Conservation (phyloP, 352 stramenopile genomes). For the Pythium biforme region DNA sequence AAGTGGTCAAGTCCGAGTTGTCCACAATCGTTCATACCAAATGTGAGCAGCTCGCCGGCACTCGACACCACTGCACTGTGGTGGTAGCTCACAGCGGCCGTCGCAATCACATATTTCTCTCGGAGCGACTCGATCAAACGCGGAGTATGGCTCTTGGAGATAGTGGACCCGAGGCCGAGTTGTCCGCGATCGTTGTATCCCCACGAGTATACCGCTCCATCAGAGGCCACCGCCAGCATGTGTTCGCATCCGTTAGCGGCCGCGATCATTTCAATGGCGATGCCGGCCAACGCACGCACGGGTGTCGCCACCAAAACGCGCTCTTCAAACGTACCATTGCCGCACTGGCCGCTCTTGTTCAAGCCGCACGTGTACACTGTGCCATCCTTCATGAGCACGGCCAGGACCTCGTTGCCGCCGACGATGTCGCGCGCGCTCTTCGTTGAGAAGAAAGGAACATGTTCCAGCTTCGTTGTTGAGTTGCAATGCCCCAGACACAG, state of each 20-base stretch:
- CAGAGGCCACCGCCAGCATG: slow-evolving; percentile 78
- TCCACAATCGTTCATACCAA: slow-evolving; percentile 89
- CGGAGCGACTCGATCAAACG: slow-evolving; percentile 76
- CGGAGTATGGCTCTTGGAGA: slow-evolving; percentile 85
- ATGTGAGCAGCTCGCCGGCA: slow-evolving; percentile 74
- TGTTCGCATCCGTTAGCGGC: slow-evolving; percentile 86
- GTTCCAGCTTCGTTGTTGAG: slow-evolving; percentile 83
- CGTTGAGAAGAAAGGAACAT: slow-evolving; percentile 80
- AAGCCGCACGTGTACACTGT: slow-evolving; percentile 77
- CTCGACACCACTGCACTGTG: slow-evolving; percentile 82
- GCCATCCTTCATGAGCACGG: slow-evolving; percentile 83
- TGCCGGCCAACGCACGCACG: slow-evolving; percentile 62
- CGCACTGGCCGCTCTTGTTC: slow-evolving; percentile 89
- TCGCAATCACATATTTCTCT: slow-evolving; percentile 82
- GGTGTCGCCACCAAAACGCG: slow-evolving; percentile 73
- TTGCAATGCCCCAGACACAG: slow-evolving; percentile 86
- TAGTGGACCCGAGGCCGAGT: slow-evolving; percentile 78
- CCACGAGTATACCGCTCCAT: slow-evolving; percentile 83
- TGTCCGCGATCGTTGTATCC: slow-evolving; percentile 87
- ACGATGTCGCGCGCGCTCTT: slow-evolving; percentile 71
- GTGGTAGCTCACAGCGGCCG: slow-evolving; percentile 81
- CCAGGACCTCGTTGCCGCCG: slow-evolving; percentile 84
- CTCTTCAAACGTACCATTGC: slow-evolving; percentile 87
- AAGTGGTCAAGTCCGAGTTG: slow-evolving; percentile 81
- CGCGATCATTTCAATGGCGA: slow-evolving; percentile 67